Evolutionary conservation across 2,329 filamentous ascomycete species (phyloP), one percentile per base, ranked within the genome.

Genomic region (Colletotrichum sp.): DNA sequence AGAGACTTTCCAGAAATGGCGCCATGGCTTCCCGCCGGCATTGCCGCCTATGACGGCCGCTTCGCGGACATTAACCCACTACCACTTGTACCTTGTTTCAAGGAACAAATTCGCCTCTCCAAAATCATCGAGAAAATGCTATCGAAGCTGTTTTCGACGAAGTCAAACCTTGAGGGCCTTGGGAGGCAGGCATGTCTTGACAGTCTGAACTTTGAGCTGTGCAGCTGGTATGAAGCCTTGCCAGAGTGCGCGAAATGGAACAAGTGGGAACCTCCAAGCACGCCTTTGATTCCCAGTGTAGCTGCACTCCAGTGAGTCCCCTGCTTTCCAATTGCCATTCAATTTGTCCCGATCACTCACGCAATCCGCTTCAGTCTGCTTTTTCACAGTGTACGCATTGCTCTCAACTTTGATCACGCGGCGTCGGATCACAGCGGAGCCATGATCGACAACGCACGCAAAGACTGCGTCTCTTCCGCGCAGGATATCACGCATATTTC

Each of bases 371-470:
- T 13, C 10, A 74, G 59, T 9, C 63, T 81, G 2, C 55, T 81
- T 2, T 81, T 79, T n/a, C 72, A 81, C 59, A 81, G 79, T 32
- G 76, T 78, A 8, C 80, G 80, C 1, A 81, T 81, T 24, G 77
- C 77, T 4, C 74, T 82, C 5, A 80, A 82, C 62, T 78, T 78
- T 39, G 79, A 80, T 60, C 65, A 77, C 15, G 75, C 76, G 36
- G 28, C 63, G 5, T 74, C 72, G 3, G 44, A 24, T 4, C 36
- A 36, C 18, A 22, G 2, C 13, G 18, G 67, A 5, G 32, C 52
- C 24, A 28, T 60, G 10, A n/a, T 64, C 63, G 57, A 76, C 8
- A 65, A 71, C 44, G 63, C 67, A 22, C 63, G 73, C 5, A 36
- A 71, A 3, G 65, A 75, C 8, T 81, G 80, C 55, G 34, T 78